phyloP scores from a whole-genome alignment of 2,329 filamentous ascomycete genomes.

The Lasiodiplodia sp. region DNA sequence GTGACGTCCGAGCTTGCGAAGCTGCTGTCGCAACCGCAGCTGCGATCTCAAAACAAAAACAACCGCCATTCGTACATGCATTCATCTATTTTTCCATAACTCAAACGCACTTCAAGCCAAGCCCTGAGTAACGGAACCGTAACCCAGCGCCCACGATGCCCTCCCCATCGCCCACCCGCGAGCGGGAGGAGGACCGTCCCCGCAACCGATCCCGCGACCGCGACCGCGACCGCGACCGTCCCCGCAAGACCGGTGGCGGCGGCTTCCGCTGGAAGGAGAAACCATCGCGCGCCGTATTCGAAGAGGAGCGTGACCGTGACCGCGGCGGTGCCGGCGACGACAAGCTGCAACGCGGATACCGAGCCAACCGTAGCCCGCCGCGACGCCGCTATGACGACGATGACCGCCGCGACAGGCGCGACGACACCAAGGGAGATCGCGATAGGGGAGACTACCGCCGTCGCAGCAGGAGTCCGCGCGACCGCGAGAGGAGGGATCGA shows the following conservation, averaged over 20 bases:
- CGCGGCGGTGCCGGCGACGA: conserved; percentile 32
- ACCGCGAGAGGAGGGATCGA: conserved; percentile 27
- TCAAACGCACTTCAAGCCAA: neutral
- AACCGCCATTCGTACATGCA: neutral
- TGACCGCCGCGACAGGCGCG: conserved; percentile 48
- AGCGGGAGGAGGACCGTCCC: conserved; percentile 27
- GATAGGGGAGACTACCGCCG: conserved; percentile 29
- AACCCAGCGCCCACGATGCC: conserved; percentile 2
- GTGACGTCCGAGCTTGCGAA: conserved; percentile 19
- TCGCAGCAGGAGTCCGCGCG: conserved; percentile 24
- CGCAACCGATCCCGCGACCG: conserved; percentile 36
- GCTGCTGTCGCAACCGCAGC: neutral
- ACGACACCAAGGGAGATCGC: conserved; percentile 46
- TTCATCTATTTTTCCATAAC: neutral
- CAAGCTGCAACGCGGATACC: conserved; percentile 33
- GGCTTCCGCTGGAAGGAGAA: conserved; percentile 69
- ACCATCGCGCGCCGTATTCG: conserved; percentile 28
- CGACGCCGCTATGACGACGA: conserved; percentile 58
- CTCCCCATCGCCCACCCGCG: conserved; percentile 34
- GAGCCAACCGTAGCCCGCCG: conserved; percentile 35
- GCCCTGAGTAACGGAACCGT: neutral
- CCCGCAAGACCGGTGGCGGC: conserved; percentile 49
- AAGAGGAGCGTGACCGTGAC: conserved; percentile 35
- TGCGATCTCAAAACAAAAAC: conserved; percentile 7
- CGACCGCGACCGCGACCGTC: conserved; percentile 36